Conservation (phyloP, 352 stramenopile species). For the Lagenidium giganteum region DNA sequence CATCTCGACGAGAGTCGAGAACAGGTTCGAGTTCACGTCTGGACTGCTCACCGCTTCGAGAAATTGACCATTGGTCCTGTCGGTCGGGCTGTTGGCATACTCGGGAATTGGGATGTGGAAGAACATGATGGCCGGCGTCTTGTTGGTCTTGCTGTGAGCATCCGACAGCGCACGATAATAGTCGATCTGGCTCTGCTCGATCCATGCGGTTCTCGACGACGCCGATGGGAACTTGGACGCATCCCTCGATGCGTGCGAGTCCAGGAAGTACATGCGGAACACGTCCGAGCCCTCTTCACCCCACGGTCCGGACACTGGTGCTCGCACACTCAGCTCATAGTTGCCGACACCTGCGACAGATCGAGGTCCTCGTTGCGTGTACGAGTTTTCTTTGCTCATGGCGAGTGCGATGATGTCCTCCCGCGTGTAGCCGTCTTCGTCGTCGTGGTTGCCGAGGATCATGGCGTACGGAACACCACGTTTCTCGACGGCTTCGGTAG, state of each 20-base stretch:
- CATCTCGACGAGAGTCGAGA: constrained; percentile 34
- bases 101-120: constrained; percentile 60
- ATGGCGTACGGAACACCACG: constrained; percentile 49
- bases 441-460: constrained; percentile 61
- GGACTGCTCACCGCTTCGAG: constrained; percentile 32
- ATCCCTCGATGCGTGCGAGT: constrained; percentile 27
- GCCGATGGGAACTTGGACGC: constrained; percentile 26
- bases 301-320: constrained; percentile 26
- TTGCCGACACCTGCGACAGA: constrained; percentile 40
- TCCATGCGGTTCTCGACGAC: constrained; percentile 39
- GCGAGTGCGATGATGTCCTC: constrained; percentile 31
- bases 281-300: constrained; percentile 18
- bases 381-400: constrained; percentile 30
- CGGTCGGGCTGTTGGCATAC: constrained; percentile 19
- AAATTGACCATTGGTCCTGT: no score
- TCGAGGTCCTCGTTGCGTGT: constrained; percentile 29
- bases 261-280: constrained; percentile 66
- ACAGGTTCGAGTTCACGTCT: constrained; percentile 33
- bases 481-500: constrained; percentile 31
- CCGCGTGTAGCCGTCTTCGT: constrained; percentile 30
- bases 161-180: constrained; percentile 30
- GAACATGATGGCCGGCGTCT: constrained; percentile 46
- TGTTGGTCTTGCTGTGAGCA: constrained; percentile 9
- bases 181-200: constrained; percentile 43
- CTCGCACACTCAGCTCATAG: constrained; percentile 44